A percentile compares a stretch with the other conserved stretches of the same genome.
These are phyloP conservation scores for Epichloe hybrida DNA, from an alignment of 2,329 filamentous ascomycete species.

Conservation along the genomic window DNA sequence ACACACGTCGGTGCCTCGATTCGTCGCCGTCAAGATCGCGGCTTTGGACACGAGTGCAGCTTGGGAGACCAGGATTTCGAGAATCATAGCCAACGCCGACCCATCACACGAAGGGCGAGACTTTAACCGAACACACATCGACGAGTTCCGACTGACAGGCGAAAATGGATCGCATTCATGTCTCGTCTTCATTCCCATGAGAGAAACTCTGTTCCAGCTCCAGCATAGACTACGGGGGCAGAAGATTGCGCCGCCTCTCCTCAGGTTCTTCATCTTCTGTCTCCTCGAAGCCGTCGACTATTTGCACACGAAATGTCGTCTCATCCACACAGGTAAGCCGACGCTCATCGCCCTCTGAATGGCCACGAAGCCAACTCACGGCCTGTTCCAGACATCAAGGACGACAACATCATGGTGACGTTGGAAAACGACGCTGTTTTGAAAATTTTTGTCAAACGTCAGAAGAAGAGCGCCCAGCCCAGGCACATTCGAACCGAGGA, in stretches of 20 bases:
- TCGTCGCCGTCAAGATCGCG: neutral
- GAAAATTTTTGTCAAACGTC: too few species aligned
- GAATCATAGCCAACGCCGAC: slow-evolving; percentile 7
- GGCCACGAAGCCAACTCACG: neutral
- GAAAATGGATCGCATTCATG: slow-evolving; percentile 10
- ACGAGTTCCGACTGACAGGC: slow-evolving; percentile 8
- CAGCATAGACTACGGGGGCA: slow-evolving; percentile 8
- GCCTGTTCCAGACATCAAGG: slow-evolving; percentile 11
- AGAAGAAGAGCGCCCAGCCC: too few species aligned
- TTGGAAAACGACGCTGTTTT: too few species aligned
- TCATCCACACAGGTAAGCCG: too few species aligned
- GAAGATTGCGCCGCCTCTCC: slow-evolving; percentile 5
- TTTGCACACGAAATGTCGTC: neutral
- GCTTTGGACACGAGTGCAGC: slow-evolving; percentile 7
- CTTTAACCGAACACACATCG: slow-evolving; percentile 5
- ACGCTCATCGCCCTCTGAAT: too few species aligned
- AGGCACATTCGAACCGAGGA: too few species aligned
- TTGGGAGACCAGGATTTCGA: slow-evolving; percentile 4
- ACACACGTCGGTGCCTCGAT: too few species aligned
- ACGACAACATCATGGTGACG: slow-evolving; percentile 9
- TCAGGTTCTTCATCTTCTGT: slow-evolving; percentile 9
- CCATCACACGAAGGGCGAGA: slow-evolving; percentile 8
- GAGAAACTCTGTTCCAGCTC: slow-evolving; percentile 9
- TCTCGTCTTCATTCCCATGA: slow-evolving; percentile 12
- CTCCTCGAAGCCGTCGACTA: slow-evolving; percentile 2